Conservation (phyloP, 306 rosid species). For the Abrus precatorius region DNA sequence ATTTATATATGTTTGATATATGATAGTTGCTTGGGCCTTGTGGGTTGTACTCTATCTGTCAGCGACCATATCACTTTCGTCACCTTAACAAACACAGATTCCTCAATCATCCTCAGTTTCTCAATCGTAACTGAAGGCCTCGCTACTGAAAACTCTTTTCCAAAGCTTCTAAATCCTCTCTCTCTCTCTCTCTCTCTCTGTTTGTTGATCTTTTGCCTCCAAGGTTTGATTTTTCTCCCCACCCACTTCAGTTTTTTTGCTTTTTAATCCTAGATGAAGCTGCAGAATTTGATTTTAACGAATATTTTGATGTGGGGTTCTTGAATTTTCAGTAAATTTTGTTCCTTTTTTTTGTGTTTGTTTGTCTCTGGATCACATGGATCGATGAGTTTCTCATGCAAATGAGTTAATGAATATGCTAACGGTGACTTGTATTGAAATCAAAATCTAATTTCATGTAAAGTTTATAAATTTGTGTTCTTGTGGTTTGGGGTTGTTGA, state of each 20-base stretch:
- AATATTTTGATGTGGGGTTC: slow-evolving; percentile 29
- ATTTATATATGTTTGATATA: too few species aligned
- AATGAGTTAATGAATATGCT: not conserved
- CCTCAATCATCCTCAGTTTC: not conserved
- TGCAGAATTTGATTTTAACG: not conserved
- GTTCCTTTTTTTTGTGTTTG: not conserved
- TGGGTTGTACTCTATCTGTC: slow-evolving; percentile 44
- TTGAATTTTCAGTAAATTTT: slow-evolving; percentile 9
- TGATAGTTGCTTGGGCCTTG: not conserved
- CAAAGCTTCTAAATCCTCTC: not conserved
- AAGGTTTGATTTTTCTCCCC: slow-evolving; percentile 41
- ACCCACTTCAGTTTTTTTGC: slow-evolving; percentile 28
- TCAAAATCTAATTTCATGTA: not conserved
- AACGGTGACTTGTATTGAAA: not conserved
- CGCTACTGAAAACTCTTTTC: not conserved
- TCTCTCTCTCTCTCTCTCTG: not conserved
- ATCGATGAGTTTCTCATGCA: slow-evolving; percentile 18
- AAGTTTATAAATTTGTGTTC: not conserved
- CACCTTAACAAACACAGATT: slow-evolving; percentile 32
- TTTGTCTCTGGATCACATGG: not conserved
- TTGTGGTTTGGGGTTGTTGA: not conserved
- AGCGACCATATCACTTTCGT: slow-evolving; percentile 34
- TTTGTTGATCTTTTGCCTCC: not conserved
- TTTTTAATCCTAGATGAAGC: not conserved
- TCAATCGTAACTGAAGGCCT: not conserved